These are phyloP conservation scores for Thraustochytrium striatum DNA, from an alignment of 352 stramenopile species.

Conservation along the genomic window DNA sequence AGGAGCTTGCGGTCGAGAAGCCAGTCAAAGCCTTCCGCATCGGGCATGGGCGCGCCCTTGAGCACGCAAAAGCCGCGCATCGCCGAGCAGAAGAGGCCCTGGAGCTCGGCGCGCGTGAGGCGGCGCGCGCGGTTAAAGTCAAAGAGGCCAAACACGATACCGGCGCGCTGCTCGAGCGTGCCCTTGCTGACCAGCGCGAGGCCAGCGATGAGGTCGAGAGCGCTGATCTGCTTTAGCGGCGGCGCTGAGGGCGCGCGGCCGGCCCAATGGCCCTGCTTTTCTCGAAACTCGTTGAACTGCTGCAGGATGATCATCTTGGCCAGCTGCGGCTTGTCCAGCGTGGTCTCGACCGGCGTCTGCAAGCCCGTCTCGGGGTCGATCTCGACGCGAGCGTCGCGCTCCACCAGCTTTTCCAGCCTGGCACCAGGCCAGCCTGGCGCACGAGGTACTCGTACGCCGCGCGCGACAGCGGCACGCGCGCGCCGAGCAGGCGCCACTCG, in stretches of 20 bases:
- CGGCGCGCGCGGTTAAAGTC: conserved; percentile 9
- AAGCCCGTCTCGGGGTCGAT: background rate
- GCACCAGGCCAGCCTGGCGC: background rate
- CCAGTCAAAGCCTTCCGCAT: background rate
- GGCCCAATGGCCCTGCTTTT: background rate
- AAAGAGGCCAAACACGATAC: conserved; percentile 42
- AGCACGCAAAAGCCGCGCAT: conserved; percentile 33
- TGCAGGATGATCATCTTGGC: conserved; percentile 8
- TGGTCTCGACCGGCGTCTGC: background rate
- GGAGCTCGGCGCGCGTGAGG: conserved; percentile 21
- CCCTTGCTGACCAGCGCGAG: conserved; percentile 12
- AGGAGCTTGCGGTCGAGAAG: conserved; percentile 12
- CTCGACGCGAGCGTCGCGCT: background rate
- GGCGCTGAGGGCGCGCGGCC: background rate
- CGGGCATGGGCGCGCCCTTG: conserved; percentile 6
- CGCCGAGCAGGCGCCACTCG: background rate
- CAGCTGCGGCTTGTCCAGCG: background rate
- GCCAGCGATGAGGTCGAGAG: conserved; percentile 6
- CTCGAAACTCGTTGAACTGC: conserved; percentile 5
- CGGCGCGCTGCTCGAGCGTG: conserved; percentile 1
- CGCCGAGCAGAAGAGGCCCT: background rate
- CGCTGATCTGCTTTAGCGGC: background rate
- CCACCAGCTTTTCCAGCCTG: background rate
- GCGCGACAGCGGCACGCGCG: background rate
- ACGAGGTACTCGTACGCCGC: background rate